A percentile compares a stretch with the other conserved stretches of the same genome.
Conservation (phyloP, 2,329 filamentous ascomycete species). For the Pestalotiopsis sp. region DNA sequence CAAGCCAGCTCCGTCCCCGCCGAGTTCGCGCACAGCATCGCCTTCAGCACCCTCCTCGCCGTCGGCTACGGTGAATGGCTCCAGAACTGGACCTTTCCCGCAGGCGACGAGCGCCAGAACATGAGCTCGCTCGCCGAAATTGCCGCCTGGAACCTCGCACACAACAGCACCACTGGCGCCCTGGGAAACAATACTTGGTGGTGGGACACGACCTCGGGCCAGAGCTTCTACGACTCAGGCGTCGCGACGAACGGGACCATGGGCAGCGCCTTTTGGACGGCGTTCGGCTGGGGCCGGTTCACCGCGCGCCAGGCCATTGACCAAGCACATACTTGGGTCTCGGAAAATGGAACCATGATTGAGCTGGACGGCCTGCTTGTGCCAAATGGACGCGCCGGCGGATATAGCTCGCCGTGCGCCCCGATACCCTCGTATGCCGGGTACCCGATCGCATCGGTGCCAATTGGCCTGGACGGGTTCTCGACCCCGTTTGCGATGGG, state of each 20-base stretch:
- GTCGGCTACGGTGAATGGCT: constrained; percentile 24
- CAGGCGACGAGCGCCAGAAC: constrained; percentile 16
- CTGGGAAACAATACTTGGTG: constrained; percentile 23
- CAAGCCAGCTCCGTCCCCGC: constrained; percentile 3
- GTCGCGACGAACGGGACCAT: constrained; percentile 15
- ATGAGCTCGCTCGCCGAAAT: constrained; percentile 20
- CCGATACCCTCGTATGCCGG: constrained; percentile 16
- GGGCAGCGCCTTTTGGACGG: constrained; percentile 14
- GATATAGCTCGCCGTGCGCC: constrained; percentile 11
- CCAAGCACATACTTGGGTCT: constrained; percentile 10
- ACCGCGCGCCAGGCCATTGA: constrained; percentile 17
- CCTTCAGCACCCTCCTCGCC: constrained; percentile 16
- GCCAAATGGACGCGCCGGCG: constrained; percentile 14
- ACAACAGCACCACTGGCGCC: constrained; percentile 19
- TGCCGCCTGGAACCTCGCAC: constrained; percentile 21
- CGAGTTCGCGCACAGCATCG: constrained; percentile 15
- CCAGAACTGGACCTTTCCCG: constrained; percentile 18
- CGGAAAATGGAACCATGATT: background rate
- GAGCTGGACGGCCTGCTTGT: constrained; percentile 15
- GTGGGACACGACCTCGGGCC: constrained; percentile 17
- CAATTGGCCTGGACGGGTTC: background rate
- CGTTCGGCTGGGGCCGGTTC: constrained; percentile 14
- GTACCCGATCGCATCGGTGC: constrained; percentile 12
- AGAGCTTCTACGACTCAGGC: constrained; percentile 17
- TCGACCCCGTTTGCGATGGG: background rate